Base-by-base conservation (phyloP, 2,329 filamentous ascomycete species). In the Microcyclospora pomicola region DNA sequence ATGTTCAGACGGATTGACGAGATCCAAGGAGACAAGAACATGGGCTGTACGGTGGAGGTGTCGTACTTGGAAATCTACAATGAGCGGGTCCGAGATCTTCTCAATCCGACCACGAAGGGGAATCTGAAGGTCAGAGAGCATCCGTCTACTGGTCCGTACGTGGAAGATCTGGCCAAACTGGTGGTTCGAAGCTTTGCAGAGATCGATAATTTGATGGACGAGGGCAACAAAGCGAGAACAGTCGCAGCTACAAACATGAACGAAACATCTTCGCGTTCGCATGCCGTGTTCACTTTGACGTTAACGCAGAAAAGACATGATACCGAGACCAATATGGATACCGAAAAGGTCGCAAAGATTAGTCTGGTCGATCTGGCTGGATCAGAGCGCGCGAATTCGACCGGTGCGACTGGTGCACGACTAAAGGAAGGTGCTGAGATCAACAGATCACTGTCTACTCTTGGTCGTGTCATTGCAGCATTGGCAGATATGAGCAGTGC, bases 241-340 rank as follows among this genome's bases (percentile, higher is more conserved):
- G 91, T 98, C 30, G 91, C 91, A 2, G 91, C 91, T 6, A 98
- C 91, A 30, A 98, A 96, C 72, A 98, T 98, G 91, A 98, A 98
- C 69, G 91, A 96, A 63, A 98, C 92, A 0, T 95, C 86, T 42
- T 94, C 86, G 73, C 80, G 91, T 68, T 96, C 88, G 58, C 91
- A 98, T 61, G 91, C 91, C 31, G 92, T 98, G 36, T 98, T 98
- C 59, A 98, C 92, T 14, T 69, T 98, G 38, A 96, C 88, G 54
- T 68, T 98, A 34, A 94, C 86, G 0, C 91, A 98, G 60, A 96
- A 95, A 61, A 78, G 83, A 43, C 81, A 82, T 56, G 91, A 98
- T 56, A 67, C 74, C 2, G 86, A 95, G 58, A 95, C 91, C 0
- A 92, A 86, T 48, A 92, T 98, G 87, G 85, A 87, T 52, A 83